These are phyloP conservation scores for Camillea tinctor DNA, from an alignment of 2,329 filamentous ascomycete species.

Conservation along the genomic window DNA sequence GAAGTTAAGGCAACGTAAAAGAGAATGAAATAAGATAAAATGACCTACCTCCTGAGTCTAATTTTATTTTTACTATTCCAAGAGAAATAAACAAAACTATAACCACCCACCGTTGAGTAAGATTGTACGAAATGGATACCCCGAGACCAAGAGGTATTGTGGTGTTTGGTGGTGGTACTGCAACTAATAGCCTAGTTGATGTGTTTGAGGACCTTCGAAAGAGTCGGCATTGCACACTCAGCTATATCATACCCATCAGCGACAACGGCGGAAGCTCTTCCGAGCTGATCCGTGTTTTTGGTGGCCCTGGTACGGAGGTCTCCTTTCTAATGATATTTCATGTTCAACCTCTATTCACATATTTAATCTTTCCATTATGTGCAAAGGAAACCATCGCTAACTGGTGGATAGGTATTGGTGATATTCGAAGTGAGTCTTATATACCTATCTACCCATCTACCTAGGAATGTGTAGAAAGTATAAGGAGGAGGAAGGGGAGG, in stretches of 20 bases:
- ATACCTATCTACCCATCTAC: background rate
- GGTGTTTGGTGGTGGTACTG: constrained; percentile 88
- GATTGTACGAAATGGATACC: constrained; percentile 18
- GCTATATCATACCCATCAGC: constrained; percentile 90
- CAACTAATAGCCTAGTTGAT: constrained; percentile 92
- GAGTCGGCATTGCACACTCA: constrained; percentile 66
- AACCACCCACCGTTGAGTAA: too few species aligned
- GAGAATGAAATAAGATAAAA: background rate
- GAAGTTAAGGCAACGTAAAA: background rate
- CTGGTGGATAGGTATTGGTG: constrained; percentile 33
- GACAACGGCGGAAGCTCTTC: constrained; percentile 95
- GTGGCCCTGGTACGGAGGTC: constrained; percentile 69
- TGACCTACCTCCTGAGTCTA: too few species aligned
- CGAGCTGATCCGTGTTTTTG: constrained; percentile 91
- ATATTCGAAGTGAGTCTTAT: constrained; percentile 31
- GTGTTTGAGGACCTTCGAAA: constrained; percentile 71
- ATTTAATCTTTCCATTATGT: too few species aligned
- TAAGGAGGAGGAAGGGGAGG: too few species aligned
- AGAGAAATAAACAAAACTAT: too few species aligned
- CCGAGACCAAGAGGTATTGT: constrained; percentile 57
- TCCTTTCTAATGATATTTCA: background rate
- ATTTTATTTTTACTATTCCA: too few species aligned
- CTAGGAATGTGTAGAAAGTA: background rate
- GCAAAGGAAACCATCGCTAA: constrained; percentile 2
- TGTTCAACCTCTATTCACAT: background rate